Evolutionary conservation across 2,329 filamentous ascomycete genomes (phyloP).

Genomic region (Mariannaea sp.): DNA sequence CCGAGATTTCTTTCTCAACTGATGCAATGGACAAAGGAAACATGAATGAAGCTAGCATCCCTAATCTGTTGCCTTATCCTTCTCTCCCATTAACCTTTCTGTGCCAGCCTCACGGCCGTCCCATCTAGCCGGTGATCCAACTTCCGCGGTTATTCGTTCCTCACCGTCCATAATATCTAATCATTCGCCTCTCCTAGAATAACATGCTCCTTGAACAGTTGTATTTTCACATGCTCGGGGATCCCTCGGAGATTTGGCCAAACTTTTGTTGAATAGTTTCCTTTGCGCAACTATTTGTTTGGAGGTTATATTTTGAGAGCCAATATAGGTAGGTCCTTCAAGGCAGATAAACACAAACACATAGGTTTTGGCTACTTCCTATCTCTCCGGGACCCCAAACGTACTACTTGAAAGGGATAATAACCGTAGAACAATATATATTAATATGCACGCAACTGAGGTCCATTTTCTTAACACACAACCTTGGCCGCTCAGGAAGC

Average conservation of each 20-base stretch:
- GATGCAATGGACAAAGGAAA: conserved; percentile 23
- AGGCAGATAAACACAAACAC: too few relatives aligned
- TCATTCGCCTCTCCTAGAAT: conserved; percentile 2
- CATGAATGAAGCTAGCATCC: conserved; percentile 4
- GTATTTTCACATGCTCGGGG: background rate
- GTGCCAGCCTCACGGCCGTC: conserved; percentile 14
- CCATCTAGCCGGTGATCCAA: conserved; percentile 25
- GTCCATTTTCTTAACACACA: too few relatives aligned
- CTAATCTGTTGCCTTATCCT: conserved; percentile 7
- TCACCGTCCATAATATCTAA: conserved; percentile 12
- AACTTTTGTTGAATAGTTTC: background rate
- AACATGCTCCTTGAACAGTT: background rate
- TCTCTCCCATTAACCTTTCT: conserved; percentile 9
- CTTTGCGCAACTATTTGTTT: background rate
- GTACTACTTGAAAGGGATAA: background rate
- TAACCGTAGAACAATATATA: background rate
- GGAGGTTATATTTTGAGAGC: background rate
- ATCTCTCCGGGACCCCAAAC: background rate
- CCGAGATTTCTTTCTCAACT: conserved; percentile 28
- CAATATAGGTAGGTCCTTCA: too few relatives aligned
- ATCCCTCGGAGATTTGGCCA: background rate
- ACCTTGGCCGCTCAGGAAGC: too few relatives aligned
- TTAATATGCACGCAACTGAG: too few relatives aligned
- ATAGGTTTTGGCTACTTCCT: too few relatives aligned
- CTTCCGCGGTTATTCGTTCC: conserved; percentile 33